These are phyloP conservation scores for Nicotiana paniculata DNA, from an alignment of 257 asterid genomes.

Conservation along the genomic window DNA sequence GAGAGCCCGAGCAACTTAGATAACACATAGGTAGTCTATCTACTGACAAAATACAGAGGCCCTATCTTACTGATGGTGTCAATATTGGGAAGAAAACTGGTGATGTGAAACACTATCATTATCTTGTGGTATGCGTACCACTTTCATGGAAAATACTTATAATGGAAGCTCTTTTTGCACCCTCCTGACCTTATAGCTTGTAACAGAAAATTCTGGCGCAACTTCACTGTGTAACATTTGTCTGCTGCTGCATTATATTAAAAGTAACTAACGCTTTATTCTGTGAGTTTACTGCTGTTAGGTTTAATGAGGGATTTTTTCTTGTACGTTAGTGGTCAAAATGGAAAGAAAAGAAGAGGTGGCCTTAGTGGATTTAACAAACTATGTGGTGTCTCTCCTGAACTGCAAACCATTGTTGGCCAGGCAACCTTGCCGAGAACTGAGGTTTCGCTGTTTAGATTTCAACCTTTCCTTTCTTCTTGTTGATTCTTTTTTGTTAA, in stretches of 20 bases:
- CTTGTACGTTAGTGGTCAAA: not conserved
- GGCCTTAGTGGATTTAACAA: slow-evolving; percentile 83
- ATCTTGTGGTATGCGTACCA: not conserved
- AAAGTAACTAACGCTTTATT: not conserved
- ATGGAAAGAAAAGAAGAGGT: slow-evolving; percentile 66
- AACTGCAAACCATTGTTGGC: slow-evolving; percentile 73
- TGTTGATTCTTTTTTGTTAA: not conserved
- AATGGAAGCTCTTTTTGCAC: not conserved
- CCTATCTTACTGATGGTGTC: not conserved
- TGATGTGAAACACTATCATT: not conserved
- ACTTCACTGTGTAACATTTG: not conserved
- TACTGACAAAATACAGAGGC: not conserved
- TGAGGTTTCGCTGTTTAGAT: slow-evolving; percentile 41
- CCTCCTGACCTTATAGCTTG: not conserved
- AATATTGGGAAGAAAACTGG: not conserved
- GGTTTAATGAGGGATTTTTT: not conserved
- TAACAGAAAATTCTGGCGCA: not conserved
- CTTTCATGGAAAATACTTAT: not conserved
- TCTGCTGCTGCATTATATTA: not conserved
- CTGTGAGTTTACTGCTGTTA: not conserved
- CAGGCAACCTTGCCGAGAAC: slow-evolving; percentile 74
- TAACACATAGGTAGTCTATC: not conserved
- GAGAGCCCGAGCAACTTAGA: too few relatives aligned
- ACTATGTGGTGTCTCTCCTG: slow-evolving; percentile 76
- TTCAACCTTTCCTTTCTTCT: slow-evolving; percentile 6